Conservation (phyloP, 2,329 filamentous ascomycete species). For the Dactylellina cionopaga region DNA sequence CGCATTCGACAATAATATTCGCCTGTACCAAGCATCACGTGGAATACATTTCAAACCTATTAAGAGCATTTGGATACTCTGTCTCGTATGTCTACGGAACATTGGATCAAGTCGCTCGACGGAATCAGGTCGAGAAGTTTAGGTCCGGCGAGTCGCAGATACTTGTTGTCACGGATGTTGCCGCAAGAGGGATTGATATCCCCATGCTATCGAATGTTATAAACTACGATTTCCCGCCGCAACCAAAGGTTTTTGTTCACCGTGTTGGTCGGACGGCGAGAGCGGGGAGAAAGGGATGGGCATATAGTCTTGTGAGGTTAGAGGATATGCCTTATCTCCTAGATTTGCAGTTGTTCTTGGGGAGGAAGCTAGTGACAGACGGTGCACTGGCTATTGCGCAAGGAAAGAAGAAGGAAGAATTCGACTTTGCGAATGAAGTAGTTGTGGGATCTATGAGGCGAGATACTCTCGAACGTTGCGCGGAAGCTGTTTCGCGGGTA, state of each 20-base stretch:
- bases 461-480: conserved; percentile 76
- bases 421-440: conserved; percentile 79
- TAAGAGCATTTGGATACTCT: conserved; percentile 83
- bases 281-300: conserved; percentile 92
- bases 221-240: conserved; percentile 97
- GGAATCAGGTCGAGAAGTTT: conserved; percentile 91
- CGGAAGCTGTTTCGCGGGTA: conserved; percentile 85
- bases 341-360: conserved; percentile 92
- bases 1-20: conserved; percentile 94
- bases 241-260: conserved; percentile 96
- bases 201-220: conserved; percentile 95
- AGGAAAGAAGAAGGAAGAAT: conserved; percentile 63
- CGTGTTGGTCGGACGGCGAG: conserved; percentile 94
- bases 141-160: conserved; percentile 85
- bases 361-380: conserved; percentile 77
- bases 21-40: conserved; percentile 96
- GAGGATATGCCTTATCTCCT: conserved; percentile 90
- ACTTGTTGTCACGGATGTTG: conserved; percentile 94
- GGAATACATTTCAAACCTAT: conserved; percentile 85
- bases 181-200: conserved; percentile 96
- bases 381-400: conserved; percentile 71
- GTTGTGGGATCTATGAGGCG: conserved; percentile 80
- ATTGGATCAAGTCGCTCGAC: conserved; percentile 90
- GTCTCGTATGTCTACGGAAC: conserved; percentile 95
- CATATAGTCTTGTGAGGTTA: conserved; percentile 89